Conservation (phyloP, 2,329 filamentous ascomycete genomes). For the Fusarium newnesense region DNA sequence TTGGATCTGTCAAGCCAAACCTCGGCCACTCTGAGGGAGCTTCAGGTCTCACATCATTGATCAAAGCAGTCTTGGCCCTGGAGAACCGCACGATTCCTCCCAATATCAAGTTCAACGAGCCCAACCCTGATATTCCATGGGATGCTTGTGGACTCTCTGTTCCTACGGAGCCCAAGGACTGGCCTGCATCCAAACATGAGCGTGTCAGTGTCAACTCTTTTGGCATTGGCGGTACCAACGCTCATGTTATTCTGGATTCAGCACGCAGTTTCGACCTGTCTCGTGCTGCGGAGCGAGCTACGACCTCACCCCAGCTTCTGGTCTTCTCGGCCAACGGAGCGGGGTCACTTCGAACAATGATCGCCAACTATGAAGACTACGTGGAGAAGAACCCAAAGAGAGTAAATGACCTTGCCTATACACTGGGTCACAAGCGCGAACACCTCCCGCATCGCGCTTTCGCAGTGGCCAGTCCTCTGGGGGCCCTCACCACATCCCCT, state of each 20-base stretch:
- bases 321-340: neutral
- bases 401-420: neutral
- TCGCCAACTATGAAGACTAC: neutral
- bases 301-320: neutral
- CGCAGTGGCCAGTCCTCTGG: neutral
- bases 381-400: neutral
- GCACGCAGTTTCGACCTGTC: neutral
- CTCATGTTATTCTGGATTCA: constrained; percentile 40
- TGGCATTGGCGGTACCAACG: constrained; percentile 54
- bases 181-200: constrained; percentile 39
- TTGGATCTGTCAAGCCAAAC: neutral
- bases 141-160: constrained; percentile 36
- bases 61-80: neutral
- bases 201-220: constrained; percentile 52
- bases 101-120: neutral
- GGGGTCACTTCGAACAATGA: neutral
- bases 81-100: neutral
- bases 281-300: neutral
- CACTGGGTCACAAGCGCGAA: neutral
- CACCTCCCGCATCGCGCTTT: neutral
- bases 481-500: neutral
- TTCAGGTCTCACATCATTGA: neutral
- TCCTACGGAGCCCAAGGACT: constrained; percentile 37
- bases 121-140: constrained; percentile 35
- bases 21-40: neutral